Base-by-base conservation (phyloP, 257 asterid genomes). In the Nicotiana knightiana region DNA sequence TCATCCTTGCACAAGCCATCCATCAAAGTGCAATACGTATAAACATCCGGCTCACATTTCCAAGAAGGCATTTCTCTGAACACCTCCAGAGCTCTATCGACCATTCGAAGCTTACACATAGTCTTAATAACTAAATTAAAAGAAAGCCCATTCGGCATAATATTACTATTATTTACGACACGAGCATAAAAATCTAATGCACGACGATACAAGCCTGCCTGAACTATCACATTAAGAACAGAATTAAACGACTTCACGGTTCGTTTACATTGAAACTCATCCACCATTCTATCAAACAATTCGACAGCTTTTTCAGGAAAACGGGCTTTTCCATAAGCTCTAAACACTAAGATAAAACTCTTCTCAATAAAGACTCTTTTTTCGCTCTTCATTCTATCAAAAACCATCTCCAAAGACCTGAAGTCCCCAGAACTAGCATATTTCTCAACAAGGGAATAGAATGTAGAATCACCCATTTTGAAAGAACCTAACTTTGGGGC, bases 21-120 rank as follows among this genome's bases (percentile, higher is more conserved):
- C 99, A 96, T 96, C 91, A 96, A 82, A 15, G 97, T 96, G 88
- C 97, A 92, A 81, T 93, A 96, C 0, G 98, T 94, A 86, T 89
- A 96, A 0, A 85, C 91, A 89, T 96, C 98, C 0, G 98, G 91
- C 37, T 85, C 87, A 28, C 93, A 92, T 17, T 85, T 84, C 77
- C 83, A 78, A 82, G 63, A 64, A 6, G 89, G 87, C 98, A 96
- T 96, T 68, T 90, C 94, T 84, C 97, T 92, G 39, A 96, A 87
- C 67, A 89, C 84, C 17, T 92, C 91, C 43, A 91, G 70, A 0
- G 97, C 98, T 86, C 87, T 87, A 83, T 89, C 88, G 3, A 90
- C 91, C 73, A 84, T 82, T 21, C 93, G 88, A 84, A 84, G 78
- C 84, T 87, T 90, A 84, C 99, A 96, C 80, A 92, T 64, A 10